phyloP scores from a whole-genome alignment of 768 basidiomycete species.

The Russula lepida region DNA sequence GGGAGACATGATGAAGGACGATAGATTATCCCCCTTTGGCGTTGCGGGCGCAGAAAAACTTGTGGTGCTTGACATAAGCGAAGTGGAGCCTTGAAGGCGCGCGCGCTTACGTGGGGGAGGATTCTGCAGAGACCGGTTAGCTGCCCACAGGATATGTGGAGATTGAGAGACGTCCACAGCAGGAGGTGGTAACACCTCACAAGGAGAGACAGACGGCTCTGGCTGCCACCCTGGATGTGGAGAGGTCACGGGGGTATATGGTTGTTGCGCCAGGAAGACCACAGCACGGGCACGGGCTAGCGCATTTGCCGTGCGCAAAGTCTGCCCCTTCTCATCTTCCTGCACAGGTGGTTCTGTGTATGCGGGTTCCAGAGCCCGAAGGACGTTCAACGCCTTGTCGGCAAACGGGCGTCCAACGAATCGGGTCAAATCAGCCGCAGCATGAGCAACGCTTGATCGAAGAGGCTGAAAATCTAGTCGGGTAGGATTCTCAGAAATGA shows the following conservation, averaged over 20 bases:
- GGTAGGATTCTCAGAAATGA: slow-evolving; percentile 71
- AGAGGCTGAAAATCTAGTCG: slow-evolving; percentile 72
- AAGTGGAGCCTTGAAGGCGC: slow-evolving; percentile 11
- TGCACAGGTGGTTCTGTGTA: slow-evolving; percentile 56
- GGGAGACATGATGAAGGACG: slow-evolving; percentile 14
- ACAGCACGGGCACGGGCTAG: slow-evolving; percentile 65
- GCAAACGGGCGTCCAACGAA: slow-evolving; percentile 57
- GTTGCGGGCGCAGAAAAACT: slow-evolving; percentile 17
- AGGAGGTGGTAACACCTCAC: slow-evolving; percentile 9
- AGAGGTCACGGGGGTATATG: slow-evolving; percentile 34
- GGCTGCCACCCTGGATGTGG: slow-evolving; percentile 11
- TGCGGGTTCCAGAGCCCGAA: slow-evolving; percentile 64
- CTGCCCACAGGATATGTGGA: slow-evolving; percentile 12
- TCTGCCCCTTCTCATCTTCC: slow-evolving; percentile 40
- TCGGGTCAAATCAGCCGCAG: slow-evolving; percentile 56
- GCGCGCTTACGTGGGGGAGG: slow-evolving; percentile 11
- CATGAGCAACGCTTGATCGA: slow-evolving; percentile 65
- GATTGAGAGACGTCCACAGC: slow-evolving; percentile 9
- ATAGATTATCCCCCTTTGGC: slow-evolving; percentile 11
- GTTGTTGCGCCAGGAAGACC: slow-evolving; percentile 42
- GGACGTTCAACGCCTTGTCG: slow-evolving; percentile 66
- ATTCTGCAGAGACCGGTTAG: slow-evolving; percentile 7
- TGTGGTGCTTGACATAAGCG: slow-evolving; percentile 10
- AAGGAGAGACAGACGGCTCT: slow-evolving; percentile 6
- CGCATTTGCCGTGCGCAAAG: slow-evolving; percentile 60